Evolutionary conservation across 768 basidiomycete genomes (phyloP).

Genomic region (Cystofilobasidium macerans): DNA sequence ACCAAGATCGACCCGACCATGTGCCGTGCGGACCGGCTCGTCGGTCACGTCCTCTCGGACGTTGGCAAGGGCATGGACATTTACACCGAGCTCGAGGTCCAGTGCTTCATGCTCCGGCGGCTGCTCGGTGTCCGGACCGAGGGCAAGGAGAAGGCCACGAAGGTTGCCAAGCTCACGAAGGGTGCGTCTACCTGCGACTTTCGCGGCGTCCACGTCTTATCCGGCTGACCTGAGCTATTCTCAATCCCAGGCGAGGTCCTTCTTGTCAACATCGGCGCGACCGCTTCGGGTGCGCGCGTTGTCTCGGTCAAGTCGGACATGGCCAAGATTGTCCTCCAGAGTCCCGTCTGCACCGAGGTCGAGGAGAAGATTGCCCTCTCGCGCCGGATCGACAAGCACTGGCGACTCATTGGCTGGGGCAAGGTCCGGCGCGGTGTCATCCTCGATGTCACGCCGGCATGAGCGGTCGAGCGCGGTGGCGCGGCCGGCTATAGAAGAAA

Average conservation of each 20-base stretch:
- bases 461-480: too few species aligned
- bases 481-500: too few species aligned
- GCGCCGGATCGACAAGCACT: conserved; percentile 92
- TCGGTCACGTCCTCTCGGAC: conserved; percentile 90
- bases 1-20: conserved; percentile 93
- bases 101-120: conserved; percentile 76
- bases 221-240: neutral
- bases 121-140: conserved; percentile 96
- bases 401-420: conserved; percentile 73
- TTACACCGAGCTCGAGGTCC: conserved; percentile 51
- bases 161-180: conserved; percentile 39
- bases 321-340: conserved; percentile 84
- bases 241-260: conserved; percentile 16
- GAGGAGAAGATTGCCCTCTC: conserved; percentile 96
- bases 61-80: conserved; percentile 90
- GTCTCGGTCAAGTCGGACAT: conserved; percentile 87
- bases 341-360: conserved; percentile 89
- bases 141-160: conserved; percentile 90
- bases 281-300: conserved; percentile 91
- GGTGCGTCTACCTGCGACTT: conserved; percentile 13
- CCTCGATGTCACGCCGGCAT: conserved; percentile 14
- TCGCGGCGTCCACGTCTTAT: neutral
- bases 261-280: conserved; percentile 95
- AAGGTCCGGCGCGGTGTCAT: conserved; percentile 25
- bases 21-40: conserved; percentile 89